phyloP scores from a whole-genome alignment of 2,329 filamentous ascomycete species.

The Biscogniauxia mediterranea region DNA sequence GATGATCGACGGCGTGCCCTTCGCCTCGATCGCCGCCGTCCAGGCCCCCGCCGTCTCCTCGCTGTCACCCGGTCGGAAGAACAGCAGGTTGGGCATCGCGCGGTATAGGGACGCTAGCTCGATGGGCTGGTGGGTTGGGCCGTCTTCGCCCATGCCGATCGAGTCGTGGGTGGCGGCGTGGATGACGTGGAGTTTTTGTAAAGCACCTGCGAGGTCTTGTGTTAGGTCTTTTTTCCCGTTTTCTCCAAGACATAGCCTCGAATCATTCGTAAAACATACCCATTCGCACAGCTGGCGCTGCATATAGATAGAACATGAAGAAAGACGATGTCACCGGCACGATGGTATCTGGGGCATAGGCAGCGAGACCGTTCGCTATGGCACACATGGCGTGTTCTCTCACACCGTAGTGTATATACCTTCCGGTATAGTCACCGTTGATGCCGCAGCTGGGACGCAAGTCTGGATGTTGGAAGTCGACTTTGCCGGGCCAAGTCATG shows the following conservation, averaged over 20 bases:
- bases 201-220: neutral
- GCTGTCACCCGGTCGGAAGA: conserved; percentile 58
- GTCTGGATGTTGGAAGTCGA: conserved; percentile 46
- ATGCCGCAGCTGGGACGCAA: conserved; percentile 22
- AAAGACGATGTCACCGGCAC: conserved; percentile 54
- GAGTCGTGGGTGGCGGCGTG: conserved; percentile 3
- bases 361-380: conserved; percentile 58
- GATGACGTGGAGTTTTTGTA: conserved; percentile 1
- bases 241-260: neutral
- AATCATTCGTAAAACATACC: neutral
- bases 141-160: conserved; percentile 59
- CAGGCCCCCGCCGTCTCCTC: conserved; percentile 58
- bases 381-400: conserved; percentile 61
- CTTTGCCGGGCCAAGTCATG: conserved; percentile 49
- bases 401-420: conserved; percentile 60
- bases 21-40: conserved; percentile 41
- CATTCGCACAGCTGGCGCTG: conserved; percentile 44
- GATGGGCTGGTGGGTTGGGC: conserved; percentile 62
- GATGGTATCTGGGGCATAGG: conserved; percentile 49
- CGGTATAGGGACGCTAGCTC: conserved; percentile 56
- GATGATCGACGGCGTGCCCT: conserved; percentile 40
- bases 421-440: conserved; percentile 42
- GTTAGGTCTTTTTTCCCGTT: neutral
- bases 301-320: conserved; percentile 55
- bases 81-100: conserved; percentile 61